Percentiles rank a stretch among this genome's conserved stretches.
Evolutionary conservation across 163 green algal species (phyloP).

Genomic region (Scenedesmus sp.): DNA sequence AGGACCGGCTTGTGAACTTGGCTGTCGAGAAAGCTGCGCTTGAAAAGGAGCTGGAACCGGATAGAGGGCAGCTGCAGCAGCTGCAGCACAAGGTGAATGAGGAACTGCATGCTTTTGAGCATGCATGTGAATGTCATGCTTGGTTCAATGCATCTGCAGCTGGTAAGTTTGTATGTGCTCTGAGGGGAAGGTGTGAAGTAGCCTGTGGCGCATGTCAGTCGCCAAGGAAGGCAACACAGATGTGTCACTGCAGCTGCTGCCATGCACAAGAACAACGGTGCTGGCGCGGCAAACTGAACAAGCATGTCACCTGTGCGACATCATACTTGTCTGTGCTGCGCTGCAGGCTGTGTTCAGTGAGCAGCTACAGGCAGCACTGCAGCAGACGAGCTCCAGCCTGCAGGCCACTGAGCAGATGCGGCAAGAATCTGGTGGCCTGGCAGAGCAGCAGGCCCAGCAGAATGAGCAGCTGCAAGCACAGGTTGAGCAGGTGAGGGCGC

Average conservation of each 20-base stretch:
- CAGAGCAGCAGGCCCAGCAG: constrained; percentile 23
- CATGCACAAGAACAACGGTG: background rate
- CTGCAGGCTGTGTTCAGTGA: background rate
- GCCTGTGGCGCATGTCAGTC: too few relatives aligned
- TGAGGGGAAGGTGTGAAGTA: too few relatives aligned
- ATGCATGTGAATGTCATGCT: background rate
- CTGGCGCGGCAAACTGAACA: background rate
- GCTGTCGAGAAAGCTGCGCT: constrained; percentile 42
- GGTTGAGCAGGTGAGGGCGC: constrained; percentile 14
- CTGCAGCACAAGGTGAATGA: constrained; percentile 31
- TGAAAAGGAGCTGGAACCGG: constrained; percentile 37
- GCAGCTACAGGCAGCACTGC: background rate
- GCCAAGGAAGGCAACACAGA: too few relatives aligned
- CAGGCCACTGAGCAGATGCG: constrained; percentile 3
- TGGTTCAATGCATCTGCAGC: too few relatives aligned
- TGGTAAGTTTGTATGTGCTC: too few relatives aligned
- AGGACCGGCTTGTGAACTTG: constrained; percentile 27
- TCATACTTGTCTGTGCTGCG: constrained; percentile 23
- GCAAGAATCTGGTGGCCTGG: background rate
- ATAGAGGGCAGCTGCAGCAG: constrained; percentile 2
- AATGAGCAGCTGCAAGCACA: constrained; percentile 28
- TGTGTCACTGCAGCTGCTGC: background rate
- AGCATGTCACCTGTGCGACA: too few relatives aligned
- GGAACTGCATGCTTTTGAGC: background rate
- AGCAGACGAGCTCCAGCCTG: constrained; percentile 11